Conservation (phyloP, 2,329 filamentous ascomycete genomes). For the Rutstroemia sydowiana region DNA sequence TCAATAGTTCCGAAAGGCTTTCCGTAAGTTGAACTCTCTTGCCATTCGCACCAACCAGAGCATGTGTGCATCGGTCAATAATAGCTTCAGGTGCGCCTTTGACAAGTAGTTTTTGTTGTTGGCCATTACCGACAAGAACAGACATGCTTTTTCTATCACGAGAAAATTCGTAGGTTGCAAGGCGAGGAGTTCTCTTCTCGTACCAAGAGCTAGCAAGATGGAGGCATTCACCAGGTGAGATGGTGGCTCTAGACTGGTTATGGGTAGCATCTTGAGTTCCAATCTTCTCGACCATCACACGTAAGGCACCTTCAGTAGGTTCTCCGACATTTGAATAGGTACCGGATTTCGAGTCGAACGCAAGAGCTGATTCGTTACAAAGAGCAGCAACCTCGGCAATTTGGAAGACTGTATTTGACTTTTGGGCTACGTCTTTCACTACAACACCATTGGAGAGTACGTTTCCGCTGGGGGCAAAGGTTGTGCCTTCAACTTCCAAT, state of each 20-base stretch:
- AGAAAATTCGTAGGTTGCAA: conserved; percentile 94
- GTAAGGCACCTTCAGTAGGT: conserved; percentile 87
- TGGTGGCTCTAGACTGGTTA: conserved; percentile 44
- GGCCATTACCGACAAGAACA: conserved; percentile 69
- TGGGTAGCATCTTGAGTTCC: conserved; percentile 52
- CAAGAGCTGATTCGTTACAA: conserved; percentile 82
- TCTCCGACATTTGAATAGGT: conserved; percentile 82
- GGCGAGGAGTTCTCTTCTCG: conserved; percentile 63
- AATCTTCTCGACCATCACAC: conserved; percentile 88
- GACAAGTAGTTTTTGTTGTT: conserved; percentile 74
- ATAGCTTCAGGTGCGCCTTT: conserved; percentile 96
- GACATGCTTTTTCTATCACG: conserved; percentile 99
- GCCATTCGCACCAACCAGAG: conserved; percentile 69
- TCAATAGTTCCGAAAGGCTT: conserved; percentile 61
- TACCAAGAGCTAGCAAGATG: conserved; percentile 82
- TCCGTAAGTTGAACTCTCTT: conserved; percentile 66
- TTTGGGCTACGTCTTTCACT: conserved; percentile 59
- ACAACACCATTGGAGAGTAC: conserved; percentile 62
- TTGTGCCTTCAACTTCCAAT: conserved; percentile 85
- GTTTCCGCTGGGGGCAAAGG: conserved; percentile 75
- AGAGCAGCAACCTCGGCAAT: conserved; percentile 66
- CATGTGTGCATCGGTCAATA: conserved; percentile 82
- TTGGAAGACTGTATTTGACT: conserved; percentile 71
- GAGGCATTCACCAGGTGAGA: conserved; percentile 52
- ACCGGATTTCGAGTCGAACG: conserved; percentile 69